A percentile compares a stretch with the other conserved stretches of the same genome.
Evolutionary conservation across 441 rosid species (phyloP).

Genomic region (Pelargonium myrrhifolium): DNA sequence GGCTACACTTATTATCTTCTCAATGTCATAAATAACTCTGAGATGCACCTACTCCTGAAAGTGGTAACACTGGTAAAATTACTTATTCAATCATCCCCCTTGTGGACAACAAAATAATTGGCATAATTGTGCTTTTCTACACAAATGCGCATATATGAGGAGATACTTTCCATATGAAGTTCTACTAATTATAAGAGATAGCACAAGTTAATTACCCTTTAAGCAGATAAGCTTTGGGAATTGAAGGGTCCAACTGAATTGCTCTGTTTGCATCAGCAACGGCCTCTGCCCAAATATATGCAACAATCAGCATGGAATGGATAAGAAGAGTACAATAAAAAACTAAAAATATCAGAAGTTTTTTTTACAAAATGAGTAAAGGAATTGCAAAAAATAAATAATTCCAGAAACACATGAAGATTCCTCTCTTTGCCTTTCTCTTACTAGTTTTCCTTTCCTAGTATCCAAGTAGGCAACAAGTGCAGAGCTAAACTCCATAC

Average conservation of each 20-base stretch:
- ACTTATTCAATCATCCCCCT: no score
- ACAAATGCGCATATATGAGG: no score
- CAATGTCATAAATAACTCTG: no score
- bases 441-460: background rate
- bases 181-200: background rate
- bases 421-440: background rate
- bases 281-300: constrained; percentile 48
- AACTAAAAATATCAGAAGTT: background rate
- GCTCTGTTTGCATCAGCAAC: constrained; percentile 75
- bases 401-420: background rate
- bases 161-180: background rate
- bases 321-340: background rate
- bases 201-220: constrained; percentile 51
- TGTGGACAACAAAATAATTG: no score
- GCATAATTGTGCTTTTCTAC: no score
- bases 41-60: no score
- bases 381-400: background rate
- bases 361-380: background rate
- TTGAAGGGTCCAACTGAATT: constrained; percentile 53
- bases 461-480: no score
- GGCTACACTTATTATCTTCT: no score
- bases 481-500: no score
- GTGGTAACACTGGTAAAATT: no score
- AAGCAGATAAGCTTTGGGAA: constrained; percentile 71
- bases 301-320: background rate